phyloP scores from a whole-genome alignment of 2,329 filamentous ascomycete genomes.

The Exophiala spinifera region DNA sequence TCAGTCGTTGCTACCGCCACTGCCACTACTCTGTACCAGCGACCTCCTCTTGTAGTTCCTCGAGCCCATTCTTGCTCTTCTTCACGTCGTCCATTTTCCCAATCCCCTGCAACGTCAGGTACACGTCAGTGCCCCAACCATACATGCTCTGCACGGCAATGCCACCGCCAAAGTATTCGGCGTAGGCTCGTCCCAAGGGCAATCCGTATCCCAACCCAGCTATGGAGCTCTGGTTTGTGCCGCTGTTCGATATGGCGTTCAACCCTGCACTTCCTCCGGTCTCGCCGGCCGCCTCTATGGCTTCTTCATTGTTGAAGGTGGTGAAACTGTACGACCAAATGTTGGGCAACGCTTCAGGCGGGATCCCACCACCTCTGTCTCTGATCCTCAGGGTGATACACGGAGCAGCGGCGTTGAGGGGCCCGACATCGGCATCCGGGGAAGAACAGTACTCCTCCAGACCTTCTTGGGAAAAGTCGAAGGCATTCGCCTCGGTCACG shows the following conservation, averaged over 20 bases:
- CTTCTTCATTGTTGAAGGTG: conserved; percentile 73
- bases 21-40: not conserved
- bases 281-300: conserved; percentile 40
- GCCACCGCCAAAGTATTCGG: conserved; percentile 95
- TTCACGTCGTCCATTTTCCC: conserved; percentile 42
- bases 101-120: conserved; percentile 60
- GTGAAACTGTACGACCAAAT: conserved; percentile 99
- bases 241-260: conserved; percentile 69
- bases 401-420: conserved; percentile 55
- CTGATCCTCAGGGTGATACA: conserved; percentile 94
- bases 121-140: conserved; percentile 80
- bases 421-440: conserved; percentile 20
- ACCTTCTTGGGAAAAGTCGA: conserved; percentile 28
- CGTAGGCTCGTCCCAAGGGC: conserved; percentile 86
- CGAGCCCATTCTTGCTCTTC: conserved; percentile 15
- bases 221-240: conserved; percentile 74
- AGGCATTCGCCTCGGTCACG: conserved; percentile 22
- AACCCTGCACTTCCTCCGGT: conserved; percentile 61
- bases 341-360: conserved; percentile 74
- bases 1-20: too few relatives aligned
- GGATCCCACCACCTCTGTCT: conserved; percentile 91
- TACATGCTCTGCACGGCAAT: conserved; percentile 93
- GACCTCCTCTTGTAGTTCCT: conserved; percentile 10
- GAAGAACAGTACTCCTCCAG: conserved; percentile 27
- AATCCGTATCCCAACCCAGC: conserved; percentile 91